phyloP scores from a whole-genome alignment of 352 stramenopile species.

The Phytopythium mirpurense region DNA sequence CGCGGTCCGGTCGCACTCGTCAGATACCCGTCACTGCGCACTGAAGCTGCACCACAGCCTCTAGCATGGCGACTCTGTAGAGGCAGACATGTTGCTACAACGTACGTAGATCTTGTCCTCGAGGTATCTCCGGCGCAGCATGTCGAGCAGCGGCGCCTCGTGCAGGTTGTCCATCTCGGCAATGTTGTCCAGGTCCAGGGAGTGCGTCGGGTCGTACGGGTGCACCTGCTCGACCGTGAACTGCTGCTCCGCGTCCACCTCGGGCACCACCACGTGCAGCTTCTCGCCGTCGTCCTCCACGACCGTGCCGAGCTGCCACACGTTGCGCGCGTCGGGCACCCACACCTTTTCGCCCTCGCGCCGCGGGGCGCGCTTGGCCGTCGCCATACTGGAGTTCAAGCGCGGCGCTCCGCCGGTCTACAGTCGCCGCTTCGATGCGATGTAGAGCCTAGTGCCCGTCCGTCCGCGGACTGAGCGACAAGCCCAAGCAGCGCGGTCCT shows the following conservation, averaged over 20 bases:
- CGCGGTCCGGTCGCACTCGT: too few relatives aligned
- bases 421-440: too few relatives aligned
- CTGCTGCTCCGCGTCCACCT: slow-evolving; percentile 75
- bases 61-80: too few relatives aligned
- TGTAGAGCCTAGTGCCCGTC: not conserved
- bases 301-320: slow-evolving; percentile 84
- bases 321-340: slow-evolving; percentile 79
- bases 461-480: not conserved
- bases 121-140: slow-evolving; percentile 83
- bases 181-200: slow-evolving; percentile 85
- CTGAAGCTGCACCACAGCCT: too few relatives aligned
- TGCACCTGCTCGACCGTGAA: slow-evolving; percentile 82
- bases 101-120: slow-evolving; percentile 91
- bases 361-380: slow-evolving; percentile 42
- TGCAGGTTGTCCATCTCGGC: slow-evolving; percentile 94
- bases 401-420: too few relatives aligned
- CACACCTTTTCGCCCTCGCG: slow-evolving; percentile 87
- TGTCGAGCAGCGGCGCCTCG: slow-evolving; percentile 87
- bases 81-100: too few relatives aligned
- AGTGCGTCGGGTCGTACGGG: slow-evolving; percentile 89
- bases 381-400: slow-evolving; percentile 22
- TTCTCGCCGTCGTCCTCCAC: slow-evolving; percentile 83
- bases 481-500: not conserved
- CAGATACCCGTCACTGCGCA: too few relatives aligned
- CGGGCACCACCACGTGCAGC: slow-evolving; percentile 76